phyloP scores from a whole-genome alignment of 23 red algal species.

The Chondrus crispus region DNA sequence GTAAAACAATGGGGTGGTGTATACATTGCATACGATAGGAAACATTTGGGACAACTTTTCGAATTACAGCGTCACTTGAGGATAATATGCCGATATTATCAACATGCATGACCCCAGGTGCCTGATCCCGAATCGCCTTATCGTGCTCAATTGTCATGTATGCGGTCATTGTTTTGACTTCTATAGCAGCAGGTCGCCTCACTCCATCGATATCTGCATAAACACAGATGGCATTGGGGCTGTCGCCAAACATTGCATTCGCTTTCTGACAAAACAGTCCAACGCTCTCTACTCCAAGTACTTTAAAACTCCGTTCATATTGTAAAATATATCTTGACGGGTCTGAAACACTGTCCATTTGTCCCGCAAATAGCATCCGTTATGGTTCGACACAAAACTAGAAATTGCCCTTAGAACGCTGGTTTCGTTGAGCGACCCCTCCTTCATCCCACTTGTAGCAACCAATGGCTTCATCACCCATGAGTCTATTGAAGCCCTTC shows the following conservation, averaged over 20 bases:
- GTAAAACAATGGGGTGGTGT: neutral
- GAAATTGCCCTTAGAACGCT: neutral
- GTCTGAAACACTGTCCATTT: too few relatives aligned
- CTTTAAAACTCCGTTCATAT: too few relatives aligned
- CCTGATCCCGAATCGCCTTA: neutral
- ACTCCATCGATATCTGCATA: too few relatives aligned
- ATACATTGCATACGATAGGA: neutral
- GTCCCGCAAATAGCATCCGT: too few relatives aligned
- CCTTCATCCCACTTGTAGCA: conserved; percentile 1
- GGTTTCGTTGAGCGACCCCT: conserved; percentile 10
- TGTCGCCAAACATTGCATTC: too few relatives aligned
- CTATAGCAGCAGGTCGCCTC: neutral
- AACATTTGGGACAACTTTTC: neutral
- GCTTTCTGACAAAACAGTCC: too few relatives aligned
- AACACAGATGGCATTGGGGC: too few relatives aligned
- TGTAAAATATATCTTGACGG: too few relatives aligned
- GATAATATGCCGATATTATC: neutral
- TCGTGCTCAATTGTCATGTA: neutral
- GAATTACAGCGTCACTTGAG: neutral
- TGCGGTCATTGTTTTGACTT: conserved; percentile 8
- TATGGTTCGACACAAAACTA: neutral
- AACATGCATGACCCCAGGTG: neutral
- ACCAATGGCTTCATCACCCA: conserved; percentile 8
- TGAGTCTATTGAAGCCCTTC: neutral
- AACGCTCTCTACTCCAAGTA: too few relatives aligned